These are phyloP conservation scores for Gossypium longicalyx DNA, from an alignment of 345 rosid species.

Conservation along the genomic window DNA sequence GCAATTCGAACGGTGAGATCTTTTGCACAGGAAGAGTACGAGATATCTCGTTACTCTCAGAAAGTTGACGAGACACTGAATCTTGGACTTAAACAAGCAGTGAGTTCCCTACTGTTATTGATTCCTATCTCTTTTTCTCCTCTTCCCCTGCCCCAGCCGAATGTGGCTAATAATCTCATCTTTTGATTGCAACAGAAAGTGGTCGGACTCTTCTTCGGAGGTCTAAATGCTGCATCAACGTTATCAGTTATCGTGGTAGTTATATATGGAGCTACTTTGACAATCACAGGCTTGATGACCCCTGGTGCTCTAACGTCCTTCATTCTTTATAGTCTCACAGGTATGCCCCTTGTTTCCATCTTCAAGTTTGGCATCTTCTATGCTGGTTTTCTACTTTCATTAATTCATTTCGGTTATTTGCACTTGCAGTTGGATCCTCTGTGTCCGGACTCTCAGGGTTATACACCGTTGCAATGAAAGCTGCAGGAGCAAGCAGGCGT, in stretches of 20 bases:
- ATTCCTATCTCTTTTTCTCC: conserved; percentile 7
- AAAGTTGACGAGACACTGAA: conserved; percentile 84
- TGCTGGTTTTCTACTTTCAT: not conserved
- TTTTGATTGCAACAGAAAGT: conserved; percentile 41
- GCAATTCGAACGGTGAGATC: conserved; percentile 94
- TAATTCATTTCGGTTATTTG: not conserved
- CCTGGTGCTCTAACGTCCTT: conserved; percentile 91
- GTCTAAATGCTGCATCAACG: conserved; percentile 84
- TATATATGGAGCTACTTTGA: conserved; percentile 80
- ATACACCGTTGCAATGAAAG: conserved; percentile 10
- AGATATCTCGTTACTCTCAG: conserved; percentile 62
- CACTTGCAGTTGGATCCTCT: conserved; percentile 13
- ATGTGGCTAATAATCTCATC: not conserved
- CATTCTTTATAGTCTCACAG: conserved; percentile 95
- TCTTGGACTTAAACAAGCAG: conserved; percentile 92
- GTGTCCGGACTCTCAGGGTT: conserved; percentile 13
- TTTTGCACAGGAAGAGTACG: conserved; percentile 75
- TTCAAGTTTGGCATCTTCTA: not conserved
- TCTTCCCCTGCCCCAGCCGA: not conserved
- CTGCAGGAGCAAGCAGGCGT: conserved; percentile 19
- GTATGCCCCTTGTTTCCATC: conserved; percentile 29
- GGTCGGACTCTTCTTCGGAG: conserved; percentile 80
- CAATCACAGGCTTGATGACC: conserved; percentile 81
- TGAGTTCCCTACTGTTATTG: conserved; percentile 30
- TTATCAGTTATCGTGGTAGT: conserved; percentile 81